Conservation (phyloP, 2,329 filamentous ascomycete species). For the Colletotrichum sp. region DNA sequence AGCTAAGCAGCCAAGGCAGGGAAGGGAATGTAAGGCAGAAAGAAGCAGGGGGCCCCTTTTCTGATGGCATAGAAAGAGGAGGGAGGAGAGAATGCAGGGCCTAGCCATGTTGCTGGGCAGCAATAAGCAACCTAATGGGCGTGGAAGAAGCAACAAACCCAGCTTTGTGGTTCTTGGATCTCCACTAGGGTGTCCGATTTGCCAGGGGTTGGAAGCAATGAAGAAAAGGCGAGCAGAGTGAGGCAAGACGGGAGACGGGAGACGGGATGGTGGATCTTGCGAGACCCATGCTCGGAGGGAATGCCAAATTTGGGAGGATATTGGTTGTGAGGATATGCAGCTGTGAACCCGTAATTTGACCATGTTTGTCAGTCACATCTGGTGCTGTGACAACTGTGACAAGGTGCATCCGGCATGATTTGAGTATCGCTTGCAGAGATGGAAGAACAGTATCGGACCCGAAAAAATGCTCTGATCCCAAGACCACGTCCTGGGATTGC, state of each 20-base stretch:
- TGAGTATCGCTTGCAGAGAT: not conserved
- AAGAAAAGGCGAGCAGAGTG: slow-evolving; percentile 2
- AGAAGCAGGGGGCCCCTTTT: not conserved
- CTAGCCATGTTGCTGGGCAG: not conserved
- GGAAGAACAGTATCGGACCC: not conserved
- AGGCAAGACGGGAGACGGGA: not conserved
- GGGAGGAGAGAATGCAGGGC: not conserved
- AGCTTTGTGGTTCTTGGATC: slow-evolving; percentile 13
- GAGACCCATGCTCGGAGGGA: not conserved
- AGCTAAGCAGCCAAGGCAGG: slow-evolving; percentile 5
- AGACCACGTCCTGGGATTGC: slow-evolving; percentile 12
- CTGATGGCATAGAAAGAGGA: not conserved
- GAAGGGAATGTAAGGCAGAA: not conserved
- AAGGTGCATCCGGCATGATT: not conserved
- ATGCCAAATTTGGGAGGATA: not conserved
- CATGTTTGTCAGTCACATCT: not conserved
- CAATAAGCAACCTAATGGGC: slow-evolving; percentile 10
- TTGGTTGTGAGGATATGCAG: not conserved
- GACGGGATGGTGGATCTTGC: not conserved
- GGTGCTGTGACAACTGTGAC: not conserved
- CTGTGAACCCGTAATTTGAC: not conserved
- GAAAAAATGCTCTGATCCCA: not conserved
- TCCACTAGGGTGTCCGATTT: not conserved
- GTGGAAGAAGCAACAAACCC: slow-evolving; percentile 16
- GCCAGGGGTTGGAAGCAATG: not conserved